Percentiles rank a stretch among this genome's conserved stretches.
Conservation (phyloP, 2,329 filamentous ascomycete genomes). For the Colletotrichum sp. region DNA sequence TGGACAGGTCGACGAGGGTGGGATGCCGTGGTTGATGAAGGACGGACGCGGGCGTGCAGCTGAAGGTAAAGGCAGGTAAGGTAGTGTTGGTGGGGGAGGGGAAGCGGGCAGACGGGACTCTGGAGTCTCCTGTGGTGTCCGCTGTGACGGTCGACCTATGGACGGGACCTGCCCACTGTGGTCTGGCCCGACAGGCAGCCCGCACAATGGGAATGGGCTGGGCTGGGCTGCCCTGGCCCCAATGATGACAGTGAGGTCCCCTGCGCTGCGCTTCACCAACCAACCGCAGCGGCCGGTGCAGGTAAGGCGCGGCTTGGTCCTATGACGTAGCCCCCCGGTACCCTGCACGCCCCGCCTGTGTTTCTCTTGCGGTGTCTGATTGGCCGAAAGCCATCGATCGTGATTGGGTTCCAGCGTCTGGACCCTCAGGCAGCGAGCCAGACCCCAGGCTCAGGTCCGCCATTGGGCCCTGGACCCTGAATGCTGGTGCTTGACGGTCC, state of each 20-base stretch:
- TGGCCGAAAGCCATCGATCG: not conserved
- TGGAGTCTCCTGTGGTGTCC: not conserved
- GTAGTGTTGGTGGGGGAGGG: not conserved
- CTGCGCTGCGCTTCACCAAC: not conserved
- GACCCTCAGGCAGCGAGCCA: not conserved
- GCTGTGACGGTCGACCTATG: not conserved
- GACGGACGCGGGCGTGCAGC: not conserved
- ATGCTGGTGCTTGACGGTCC: not conserved
- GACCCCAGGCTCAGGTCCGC: not conserved
- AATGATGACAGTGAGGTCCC: not conserved
- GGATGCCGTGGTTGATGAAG: not conserved
- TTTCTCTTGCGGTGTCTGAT: not conserved
- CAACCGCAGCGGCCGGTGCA: not conserved
- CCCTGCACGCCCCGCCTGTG: not conserved
- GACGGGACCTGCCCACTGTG: not conserved
- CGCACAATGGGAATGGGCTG: not conserved
- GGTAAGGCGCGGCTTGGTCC: not conserved
- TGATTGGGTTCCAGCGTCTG: not conserved
- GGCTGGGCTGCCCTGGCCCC: not conserved
- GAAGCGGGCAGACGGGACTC: not conserved
- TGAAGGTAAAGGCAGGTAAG: not conserved
- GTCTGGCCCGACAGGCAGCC: not conserved
- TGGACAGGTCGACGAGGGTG: not conserved
- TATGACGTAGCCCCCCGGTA: not conserved
- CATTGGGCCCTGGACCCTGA: conserved; percentile 8